Conservation (phyloP, 176 grass and related monocot genomes). For the Avena sativa region DNA sequence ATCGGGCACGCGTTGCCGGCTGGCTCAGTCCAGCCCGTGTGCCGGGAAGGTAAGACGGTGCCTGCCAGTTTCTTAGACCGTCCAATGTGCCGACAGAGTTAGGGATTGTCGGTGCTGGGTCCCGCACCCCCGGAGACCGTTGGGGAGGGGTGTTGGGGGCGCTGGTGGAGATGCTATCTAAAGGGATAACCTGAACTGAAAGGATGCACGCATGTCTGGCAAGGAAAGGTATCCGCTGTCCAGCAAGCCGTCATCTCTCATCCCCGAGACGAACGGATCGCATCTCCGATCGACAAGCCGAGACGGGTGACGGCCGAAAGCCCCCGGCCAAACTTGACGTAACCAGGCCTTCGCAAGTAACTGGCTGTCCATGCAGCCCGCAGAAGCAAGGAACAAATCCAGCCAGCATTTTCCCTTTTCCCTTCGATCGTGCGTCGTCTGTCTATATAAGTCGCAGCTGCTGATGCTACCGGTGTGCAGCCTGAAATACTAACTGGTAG, state of each 20-base stretch:
- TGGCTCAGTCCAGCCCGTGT: no score
- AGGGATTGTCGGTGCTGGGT: no score
- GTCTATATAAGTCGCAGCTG: constrained; percentile 46
- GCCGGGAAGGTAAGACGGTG: no score
- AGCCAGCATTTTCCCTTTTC: background rate
- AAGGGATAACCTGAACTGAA: constrained; percentile 41
- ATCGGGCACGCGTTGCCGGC: no score
- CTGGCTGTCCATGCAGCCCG: constrained; percentile 25
- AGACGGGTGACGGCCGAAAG: background rate
- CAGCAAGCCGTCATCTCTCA: constrained; percentile 32
- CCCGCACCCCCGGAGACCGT: no score
- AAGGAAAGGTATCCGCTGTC: constrained; percentile 43
- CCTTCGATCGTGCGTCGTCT: background rate
- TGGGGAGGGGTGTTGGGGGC: no score
- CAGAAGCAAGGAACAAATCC: constrained; percentile 77
- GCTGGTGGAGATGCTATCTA: background rate
- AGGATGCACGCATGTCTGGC: constrained; percentile 26
- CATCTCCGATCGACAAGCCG: constrained; percentile 33
- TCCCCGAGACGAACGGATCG: constrained; percentile 18
- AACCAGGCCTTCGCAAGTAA: constrained; percentile 30
- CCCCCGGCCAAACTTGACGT: constrained; percentile 17
- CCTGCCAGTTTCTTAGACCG: no score
- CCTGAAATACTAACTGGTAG: background rate
- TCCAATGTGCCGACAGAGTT: no score
- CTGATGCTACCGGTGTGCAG: background rate